Percentiles rank a stretch among this genome's conserved stretches.
Conservation (phyloP, 2,329 filamentous ascomycete genomes). For the Pseudopyrenochaeta lycopersici region DNA sequence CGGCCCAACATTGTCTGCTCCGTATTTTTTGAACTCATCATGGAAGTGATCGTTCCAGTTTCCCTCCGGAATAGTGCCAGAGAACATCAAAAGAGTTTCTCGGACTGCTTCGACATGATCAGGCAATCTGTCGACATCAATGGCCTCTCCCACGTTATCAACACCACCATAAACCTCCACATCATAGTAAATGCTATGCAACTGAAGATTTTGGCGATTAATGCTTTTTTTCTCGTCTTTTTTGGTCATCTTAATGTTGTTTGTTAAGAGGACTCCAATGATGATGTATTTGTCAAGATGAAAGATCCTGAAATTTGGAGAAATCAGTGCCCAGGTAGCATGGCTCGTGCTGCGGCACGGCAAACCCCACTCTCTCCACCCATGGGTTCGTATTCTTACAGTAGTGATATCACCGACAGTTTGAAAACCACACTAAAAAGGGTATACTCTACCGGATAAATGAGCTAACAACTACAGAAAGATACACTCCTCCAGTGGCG, state of each 20-base stretch:
- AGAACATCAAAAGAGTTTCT: conserved; percentile 7
- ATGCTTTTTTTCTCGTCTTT: background rate
- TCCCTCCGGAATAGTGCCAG: conserved; percentile 1
- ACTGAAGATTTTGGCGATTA: background rate
- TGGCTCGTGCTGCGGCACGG: background rate
- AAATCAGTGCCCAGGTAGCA: too few species aligned
- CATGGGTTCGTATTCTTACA: too few species aligned
- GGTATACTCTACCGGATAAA: too few species aligned
- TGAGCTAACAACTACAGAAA: too few species aligned
- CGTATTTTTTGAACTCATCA: background rate
- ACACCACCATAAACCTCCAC: conserved; percentile 1
- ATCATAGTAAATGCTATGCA: conserved; percentile 2
- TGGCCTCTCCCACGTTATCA: background rate
- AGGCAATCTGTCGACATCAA: background rate
- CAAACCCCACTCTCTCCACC: too few species aligned
- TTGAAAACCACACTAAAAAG: too few species aligned
- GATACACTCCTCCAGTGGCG: too few species aligned
- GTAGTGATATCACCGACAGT: too few species aligned
- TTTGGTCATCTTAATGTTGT: background rate
- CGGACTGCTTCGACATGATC: conserved; percentile 10
- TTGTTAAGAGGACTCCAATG: background rate
- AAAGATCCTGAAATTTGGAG: background rate
- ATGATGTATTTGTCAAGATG: background rate
- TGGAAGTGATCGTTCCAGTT: background rate
- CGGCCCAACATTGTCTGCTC: background rate